Evolutionary conservation across 257 asterid species (phyloP).

Genomic region (Voacanga thouarsii): DNA sequence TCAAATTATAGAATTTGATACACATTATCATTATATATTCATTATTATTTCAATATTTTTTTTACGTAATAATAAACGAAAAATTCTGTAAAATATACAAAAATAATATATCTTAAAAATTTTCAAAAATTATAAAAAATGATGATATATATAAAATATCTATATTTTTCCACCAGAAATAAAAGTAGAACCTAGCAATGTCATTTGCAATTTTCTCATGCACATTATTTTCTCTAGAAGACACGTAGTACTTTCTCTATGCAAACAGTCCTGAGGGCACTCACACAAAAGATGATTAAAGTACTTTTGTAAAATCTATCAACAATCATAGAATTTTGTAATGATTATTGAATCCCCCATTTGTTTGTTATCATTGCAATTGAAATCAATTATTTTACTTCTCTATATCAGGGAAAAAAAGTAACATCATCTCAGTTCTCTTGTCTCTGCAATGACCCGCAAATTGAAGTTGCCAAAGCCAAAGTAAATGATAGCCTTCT

Average conservation of each 20-base stretch:
- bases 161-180: too few species aligned
- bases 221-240: not conserved
- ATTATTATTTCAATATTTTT: not conserved
- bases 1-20: too few species aligned
- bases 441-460: not conserved
- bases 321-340: conserved; percentile 12
- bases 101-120: too few species aligned
- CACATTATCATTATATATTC: not conserved
- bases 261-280: not conserved
- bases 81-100: too few species aligned
- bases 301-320: not conserved
- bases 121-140: too few species aligned
- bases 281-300: conserved; percentile 5
- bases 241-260: not conserved
- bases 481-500: conserved; percentile 18
- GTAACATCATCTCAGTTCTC: conserved; percentile 2
- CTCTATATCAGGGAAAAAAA: conserved; percentile 10
- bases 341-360: conserved; percentile 23
- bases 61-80: too few species aligned
- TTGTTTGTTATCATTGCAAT: conserved; percentile 11
- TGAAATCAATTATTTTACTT: conserved; percentile 12
- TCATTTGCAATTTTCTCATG: too few species aligned
- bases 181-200: too few species aligned
- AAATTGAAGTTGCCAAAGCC: conserved; percentile 20
- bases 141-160: too few species aligned